A percentile compares a stretch with the other conserved stretches of the same genome.
These are phyloP conservation scores for Hypoxylon sp. DNA, from an alignment of 2,329 filamentous ascomycete species.

Conservation along the genomic window DNA sequence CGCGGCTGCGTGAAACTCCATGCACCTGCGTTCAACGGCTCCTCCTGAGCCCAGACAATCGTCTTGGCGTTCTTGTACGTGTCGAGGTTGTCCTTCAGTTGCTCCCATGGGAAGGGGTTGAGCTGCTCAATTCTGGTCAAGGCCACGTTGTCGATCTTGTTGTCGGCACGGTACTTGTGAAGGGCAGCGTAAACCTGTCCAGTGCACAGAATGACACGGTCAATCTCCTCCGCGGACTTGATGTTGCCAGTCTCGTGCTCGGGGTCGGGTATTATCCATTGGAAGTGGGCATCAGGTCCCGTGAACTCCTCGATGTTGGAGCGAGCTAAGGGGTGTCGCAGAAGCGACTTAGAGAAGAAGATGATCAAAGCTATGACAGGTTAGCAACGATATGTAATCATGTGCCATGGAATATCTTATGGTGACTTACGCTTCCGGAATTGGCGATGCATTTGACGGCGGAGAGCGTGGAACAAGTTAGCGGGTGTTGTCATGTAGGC, in stretches of 20 bases:
- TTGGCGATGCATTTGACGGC: conserved; percentile 97
- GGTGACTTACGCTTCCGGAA: conserved; percentile 92
- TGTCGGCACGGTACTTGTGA: conserved; percentile 88
- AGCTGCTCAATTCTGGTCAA: conserved; percentile 97
- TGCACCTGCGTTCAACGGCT: conserved; percentile 95
- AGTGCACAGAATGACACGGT: conserved; percentile 92
- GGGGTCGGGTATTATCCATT: conserved; percentile 94
- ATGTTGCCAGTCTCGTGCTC: conserved; percentile 82
- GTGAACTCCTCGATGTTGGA: conserved; percentile 92
- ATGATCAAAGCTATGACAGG: conserved; percentile 79
- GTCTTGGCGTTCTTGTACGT: conserved; percentile 97
- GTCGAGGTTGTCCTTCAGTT: conserved; percentile 96
- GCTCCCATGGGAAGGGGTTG: conserved; percentile 98
- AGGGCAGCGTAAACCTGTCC: conserved; percentile 95
- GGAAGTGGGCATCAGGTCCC: conserved; percentile 86
- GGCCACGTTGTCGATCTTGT: conserved; percentile 89
- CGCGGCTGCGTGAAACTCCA: conserved; percentile 98
- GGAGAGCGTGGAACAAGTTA: conserved; percentile 95
- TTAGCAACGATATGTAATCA: conserved; percentile 41
- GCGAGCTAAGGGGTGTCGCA: conserved; percentile 92
- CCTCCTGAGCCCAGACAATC: conserved; percentile 97
- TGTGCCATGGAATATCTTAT: background rate
- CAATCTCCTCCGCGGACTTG: conserved; percentile 84
- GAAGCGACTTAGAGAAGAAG: conserved; percentile 98
- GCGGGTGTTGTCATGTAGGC: conserved; percentile 96